A percentile compares a stretch with the other conserved stretches of the same genome.
These are phyloP conservation scores for Ophiostoma perfectum DNA, from an alignment of 2,329 filamentous ascomycete genomes.

Conservation along the genomic window DNA sequence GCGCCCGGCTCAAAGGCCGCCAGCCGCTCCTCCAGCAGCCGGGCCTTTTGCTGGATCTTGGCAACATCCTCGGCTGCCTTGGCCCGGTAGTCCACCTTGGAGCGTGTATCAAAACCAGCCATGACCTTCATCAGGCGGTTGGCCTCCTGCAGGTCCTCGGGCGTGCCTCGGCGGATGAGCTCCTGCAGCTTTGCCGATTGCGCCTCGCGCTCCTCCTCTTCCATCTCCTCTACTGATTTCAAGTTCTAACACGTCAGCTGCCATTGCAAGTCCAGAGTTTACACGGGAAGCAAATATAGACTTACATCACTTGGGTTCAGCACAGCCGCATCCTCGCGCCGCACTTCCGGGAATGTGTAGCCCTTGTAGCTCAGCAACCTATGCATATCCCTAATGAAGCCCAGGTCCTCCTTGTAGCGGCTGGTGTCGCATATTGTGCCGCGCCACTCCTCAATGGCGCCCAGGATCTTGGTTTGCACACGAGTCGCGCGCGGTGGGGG, in stretches of 20 bases:
- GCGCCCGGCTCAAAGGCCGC: conserved; percentile 70
- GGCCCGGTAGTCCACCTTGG: conserved; percentile 95
- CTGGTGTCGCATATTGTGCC: conserved; percentile 97
- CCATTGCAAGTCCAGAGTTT: conserved; percentile 28
- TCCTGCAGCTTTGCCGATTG: conserved; percentile 98
- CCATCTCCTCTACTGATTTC: conserved; percentile 96
- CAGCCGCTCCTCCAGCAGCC: conserved; percentile 84
- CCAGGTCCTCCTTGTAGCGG: conserved; percentile 92
- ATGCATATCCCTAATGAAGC: conserved; percentile 97
- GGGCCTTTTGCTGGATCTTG: conserved; percentile 93
- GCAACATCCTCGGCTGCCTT: conserved; percentile 94
- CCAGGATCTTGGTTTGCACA: conserved; percentile 87
- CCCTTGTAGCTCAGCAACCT: conserved; percentile 92
- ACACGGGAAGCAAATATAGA: conserved; percentile 50
- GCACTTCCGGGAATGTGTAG: conserved; percentile 88
- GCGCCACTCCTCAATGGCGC: conserved; percentile 97
- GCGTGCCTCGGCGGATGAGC: conserved; percentile 83
- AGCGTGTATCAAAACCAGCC: conserved; percentile 92
- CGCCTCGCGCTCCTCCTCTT: conserved; percentile 88
- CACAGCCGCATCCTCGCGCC: conserved; percentile 89
- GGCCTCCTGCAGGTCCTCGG: conserved; percentile 91
- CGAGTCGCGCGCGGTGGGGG: conserved; percentile 79
- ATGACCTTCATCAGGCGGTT: conserved; percentile 97
- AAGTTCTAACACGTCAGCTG: conserved; percentile 51
- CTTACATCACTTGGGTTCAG: conserved; percentile 77